Percentiles rank a stretch among this genome's conserved stretches.
Evolutionary conservation across 345 rosid species (phyloP).

Genomic region (Microthlaspi erraticum): DNA sequence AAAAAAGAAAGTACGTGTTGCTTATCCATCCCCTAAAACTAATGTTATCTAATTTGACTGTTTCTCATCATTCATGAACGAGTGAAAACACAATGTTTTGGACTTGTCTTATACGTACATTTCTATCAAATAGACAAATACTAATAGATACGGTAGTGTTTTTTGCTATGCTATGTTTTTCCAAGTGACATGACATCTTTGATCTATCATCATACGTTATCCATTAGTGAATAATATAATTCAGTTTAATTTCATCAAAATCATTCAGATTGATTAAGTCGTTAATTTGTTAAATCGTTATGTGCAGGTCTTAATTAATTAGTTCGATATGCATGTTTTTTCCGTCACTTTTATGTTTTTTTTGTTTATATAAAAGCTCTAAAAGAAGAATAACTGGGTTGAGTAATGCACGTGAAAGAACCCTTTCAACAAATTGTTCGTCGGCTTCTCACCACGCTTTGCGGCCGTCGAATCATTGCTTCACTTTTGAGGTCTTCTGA

Average conservation of each 20-base stretch:
- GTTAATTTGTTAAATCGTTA: not conserved
- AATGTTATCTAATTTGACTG: not conserved
- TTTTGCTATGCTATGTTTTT: not conserved
- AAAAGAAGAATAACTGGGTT: constrained; percentile 30
- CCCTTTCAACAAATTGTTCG: constrained; percentile 34
- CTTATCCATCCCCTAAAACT: not conserved
- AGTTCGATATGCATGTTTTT: not conserved
- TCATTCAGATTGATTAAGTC: not conserved
- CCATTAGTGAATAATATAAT: not conserved
- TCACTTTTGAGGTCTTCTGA: constrained; percentile 24
- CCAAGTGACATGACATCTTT: not conserved
- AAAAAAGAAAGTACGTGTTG: not conserved
- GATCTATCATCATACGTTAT: not conserved
- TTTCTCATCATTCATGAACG: not conserved
- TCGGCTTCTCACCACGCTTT: constrained; percentile 38
- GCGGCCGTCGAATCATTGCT: constrained; percentile 47
- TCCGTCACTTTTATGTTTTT: not conserved
- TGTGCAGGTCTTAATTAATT: not conserved
- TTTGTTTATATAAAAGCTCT: constrained; percentile 5
- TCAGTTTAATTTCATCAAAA: not conserved
- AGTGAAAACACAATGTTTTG: not conserved
- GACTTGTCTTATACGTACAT: too few species aligned
- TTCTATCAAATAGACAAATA: not conserved
- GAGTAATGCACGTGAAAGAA: constrained; percentile 43
- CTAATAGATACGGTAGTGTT: not conserved